phyloP scores from a whole-genome alignment of 805 yeast species.

The Kodamaea sagamina region DNA sequence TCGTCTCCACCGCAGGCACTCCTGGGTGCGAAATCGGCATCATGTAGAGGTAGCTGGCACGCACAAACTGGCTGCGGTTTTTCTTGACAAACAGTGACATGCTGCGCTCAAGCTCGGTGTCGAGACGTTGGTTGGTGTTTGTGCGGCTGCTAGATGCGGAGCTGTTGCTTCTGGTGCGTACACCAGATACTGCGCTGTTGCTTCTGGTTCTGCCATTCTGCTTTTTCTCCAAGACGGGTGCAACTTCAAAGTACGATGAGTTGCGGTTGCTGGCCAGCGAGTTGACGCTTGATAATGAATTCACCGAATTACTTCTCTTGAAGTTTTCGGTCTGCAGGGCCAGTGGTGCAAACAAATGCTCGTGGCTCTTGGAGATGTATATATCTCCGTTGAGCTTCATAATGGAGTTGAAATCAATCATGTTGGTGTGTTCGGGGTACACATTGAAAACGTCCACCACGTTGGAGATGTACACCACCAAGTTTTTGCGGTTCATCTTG shows the following conservation, averaged over 20 bases:
- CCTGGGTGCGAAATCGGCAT: constrained; percentile 76
- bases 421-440: constrained; percentile 57
- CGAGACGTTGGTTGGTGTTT: constrained; percentile 7
- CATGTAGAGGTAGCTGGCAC: constrained; percentile 53
- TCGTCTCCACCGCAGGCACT: constrained; percentile 69
- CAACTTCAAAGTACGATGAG: constrained; percentile 10
- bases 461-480: constrained; percentile 50
- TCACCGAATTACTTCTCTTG: constrained; percentile 9
- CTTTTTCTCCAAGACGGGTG: constrained; percentile 7
- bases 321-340: constrained; percentile 4
- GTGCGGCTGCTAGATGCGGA: constrained; percentile 6
- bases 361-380: constrained; percentile 44
- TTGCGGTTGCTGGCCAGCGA: constrained; percentile 5
- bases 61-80: constrained; percentile 28
- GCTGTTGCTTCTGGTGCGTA: constrained; percentile 9
- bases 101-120: constrained; percentile 9
- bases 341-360: constrained; percentile 23
- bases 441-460: constrained; percentile 53
- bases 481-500: constrained; percentile 49
- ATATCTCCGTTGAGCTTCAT: constrained; percentile 59
- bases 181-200: background rate
- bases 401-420: constrained; percentile 58
- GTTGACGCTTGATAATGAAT: constrained; percentile 8
- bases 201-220: background rate
- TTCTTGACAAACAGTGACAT: constrained; percentile 31